phyloP scores from a whole-genome alignment of 495 filamentous ascomycete genomes.

The Usnea hakonensis region DNA sequence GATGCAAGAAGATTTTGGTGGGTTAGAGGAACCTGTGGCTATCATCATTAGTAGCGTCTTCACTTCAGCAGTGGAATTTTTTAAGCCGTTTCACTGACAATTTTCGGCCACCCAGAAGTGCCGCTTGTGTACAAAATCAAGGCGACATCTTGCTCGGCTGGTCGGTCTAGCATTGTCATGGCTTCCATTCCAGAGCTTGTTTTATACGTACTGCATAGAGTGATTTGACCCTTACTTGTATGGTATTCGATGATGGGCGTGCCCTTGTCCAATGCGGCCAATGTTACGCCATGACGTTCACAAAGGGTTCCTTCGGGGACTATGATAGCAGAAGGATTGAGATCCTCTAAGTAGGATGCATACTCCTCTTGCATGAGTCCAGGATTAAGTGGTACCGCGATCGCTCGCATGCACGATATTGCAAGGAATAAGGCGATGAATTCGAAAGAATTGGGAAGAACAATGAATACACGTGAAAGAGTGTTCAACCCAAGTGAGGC shows the following conservation, averaged over 20 bases:
- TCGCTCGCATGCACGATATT: conserved; percentile 61
- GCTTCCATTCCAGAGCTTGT: too few relatives aligned
- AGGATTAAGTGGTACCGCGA: conserved; percentile 74
- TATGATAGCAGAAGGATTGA: conserved; percentile 62
- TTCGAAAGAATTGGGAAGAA: conserved; percentile 67
- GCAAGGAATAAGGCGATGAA: conserved; percentile 75
- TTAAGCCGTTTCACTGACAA: too few relatives aligned
- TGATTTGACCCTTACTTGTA: too few relatives aligned
- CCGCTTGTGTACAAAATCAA: conserved; percentile 66
- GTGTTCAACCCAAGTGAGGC: conserved; percentile 58
- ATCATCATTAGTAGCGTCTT: too few relatives aligned
- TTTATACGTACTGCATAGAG: too few relatives aligned
- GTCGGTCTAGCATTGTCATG: too few relatives aligned
- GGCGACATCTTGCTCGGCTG: too few relatives aligned
- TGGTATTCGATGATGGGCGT: too few relatives aligned
- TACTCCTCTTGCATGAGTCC: conserved; percentile 79
- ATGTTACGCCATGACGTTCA: too few relatives aligned
- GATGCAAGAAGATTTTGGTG: conserved; percentile 53
- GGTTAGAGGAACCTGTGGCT: conserved; percentile 54
- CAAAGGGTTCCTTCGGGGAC: conserved; percentile 63
- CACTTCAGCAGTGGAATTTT: too few relatives aligned
- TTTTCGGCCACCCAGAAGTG: conserved; percentile 72
- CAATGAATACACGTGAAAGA: conserved; percentile 62
- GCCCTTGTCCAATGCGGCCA: too few relatives aligned
- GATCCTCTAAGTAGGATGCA: conserved; percentile 78